phyloP scores from a whole-genome alignment of 2,329 filamentous ascomycete genomes.

The Mollisia scopiformis region DNA sequence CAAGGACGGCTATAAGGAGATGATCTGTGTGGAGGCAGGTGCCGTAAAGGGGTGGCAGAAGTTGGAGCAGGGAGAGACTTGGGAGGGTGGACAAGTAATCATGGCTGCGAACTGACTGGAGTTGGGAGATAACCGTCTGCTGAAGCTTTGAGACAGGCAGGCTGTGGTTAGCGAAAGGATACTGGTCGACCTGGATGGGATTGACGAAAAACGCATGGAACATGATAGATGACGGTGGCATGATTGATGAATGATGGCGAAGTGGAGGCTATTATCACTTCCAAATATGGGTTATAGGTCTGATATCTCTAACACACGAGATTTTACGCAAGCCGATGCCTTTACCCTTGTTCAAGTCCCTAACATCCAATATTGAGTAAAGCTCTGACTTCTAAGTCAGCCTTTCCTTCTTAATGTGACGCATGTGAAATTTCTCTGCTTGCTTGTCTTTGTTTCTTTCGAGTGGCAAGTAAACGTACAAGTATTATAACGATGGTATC shows the following conservation, averaged over 20 bases:
- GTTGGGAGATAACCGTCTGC: not conserved
- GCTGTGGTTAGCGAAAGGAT: not conserved
- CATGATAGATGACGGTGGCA: not conserved
- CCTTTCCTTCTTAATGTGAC: too few relatives aligned
- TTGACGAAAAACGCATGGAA: too few relatives aligned
- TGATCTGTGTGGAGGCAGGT: constrained; percentile 94
- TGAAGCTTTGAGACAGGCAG: not conserved
- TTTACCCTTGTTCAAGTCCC: not conserved
- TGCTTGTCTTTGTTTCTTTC: too few relatives aligned
- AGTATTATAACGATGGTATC: too few relatives aligned
- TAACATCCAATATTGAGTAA: too few relatives aligned
- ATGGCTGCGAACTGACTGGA: constrained; percentile 6
- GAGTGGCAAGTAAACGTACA: too few relatives aligned
- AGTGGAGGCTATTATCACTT: not conserved
- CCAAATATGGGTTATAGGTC: not conserved
- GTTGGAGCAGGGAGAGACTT: constrained; percentile 76
- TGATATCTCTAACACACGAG: not conserved
- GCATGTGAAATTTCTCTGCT: too few relatives aligned
- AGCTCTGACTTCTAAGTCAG: too few relatives aligned
- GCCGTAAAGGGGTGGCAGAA: constrained; percentile 81
- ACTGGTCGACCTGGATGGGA: too few relatives aligned
- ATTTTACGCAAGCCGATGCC: not conserved
- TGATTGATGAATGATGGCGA: not conserved
- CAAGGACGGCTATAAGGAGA: constrained; percentile 86
- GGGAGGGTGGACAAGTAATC: constrained; percentile 54